Conservation (phyloP, 2,329 filamentous ascomycete genomes). For the Trichoderma sp. region DNA sequence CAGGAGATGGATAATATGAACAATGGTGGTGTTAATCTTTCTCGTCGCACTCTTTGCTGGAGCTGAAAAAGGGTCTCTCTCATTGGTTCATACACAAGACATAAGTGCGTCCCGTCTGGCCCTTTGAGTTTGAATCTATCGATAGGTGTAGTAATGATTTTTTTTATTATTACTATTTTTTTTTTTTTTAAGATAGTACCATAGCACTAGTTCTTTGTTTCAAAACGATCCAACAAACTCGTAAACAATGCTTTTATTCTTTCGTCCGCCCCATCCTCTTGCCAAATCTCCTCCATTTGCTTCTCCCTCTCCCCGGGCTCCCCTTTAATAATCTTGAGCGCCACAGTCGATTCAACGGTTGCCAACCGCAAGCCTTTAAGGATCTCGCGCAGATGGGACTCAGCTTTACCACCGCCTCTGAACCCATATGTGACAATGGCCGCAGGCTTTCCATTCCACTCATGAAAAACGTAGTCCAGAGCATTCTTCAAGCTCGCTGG, state of each 20-base stretch:
- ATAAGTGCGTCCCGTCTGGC: no score
- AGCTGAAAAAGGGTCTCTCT: no score
- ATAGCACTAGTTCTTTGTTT: not conserved
- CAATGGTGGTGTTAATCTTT: no score
- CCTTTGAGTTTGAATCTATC: no score
- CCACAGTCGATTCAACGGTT: not conserved
- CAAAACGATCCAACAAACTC: not conserved
- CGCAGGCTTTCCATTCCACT: conserved; percentile 55
- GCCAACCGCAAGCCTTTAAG: conserved; percentile 21
- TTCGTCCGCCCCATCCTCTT: not conserved
- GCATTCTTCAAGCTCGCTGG: conserved; percentile 58
- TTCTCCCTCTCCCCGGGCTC: not conserved
- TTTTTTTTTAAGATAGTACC: no score
- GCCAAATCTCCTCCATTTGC: not conserved
- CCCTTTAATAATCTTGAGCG: not conserved
- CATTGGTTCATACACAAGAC: no score
- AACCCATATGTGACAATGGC: conserved; percentile 54
- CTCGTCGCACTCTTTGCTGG: no score
- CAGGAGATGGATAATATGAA: no score
- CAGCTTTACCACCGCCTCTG: conserved; percentile 34
- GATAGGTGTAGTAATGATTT: no score
- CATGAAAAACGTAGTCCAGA: conserved; percentile 58
- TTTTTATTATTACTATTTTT: no score
- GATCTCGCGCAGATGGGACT: conserved; percentile 22
- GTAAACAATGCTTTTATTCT: not conserved